These are phyloP conservation scores for Trifolium repens DNA, from an alignment of 306 rosid species.

Conservation along the genomic window DNA sequence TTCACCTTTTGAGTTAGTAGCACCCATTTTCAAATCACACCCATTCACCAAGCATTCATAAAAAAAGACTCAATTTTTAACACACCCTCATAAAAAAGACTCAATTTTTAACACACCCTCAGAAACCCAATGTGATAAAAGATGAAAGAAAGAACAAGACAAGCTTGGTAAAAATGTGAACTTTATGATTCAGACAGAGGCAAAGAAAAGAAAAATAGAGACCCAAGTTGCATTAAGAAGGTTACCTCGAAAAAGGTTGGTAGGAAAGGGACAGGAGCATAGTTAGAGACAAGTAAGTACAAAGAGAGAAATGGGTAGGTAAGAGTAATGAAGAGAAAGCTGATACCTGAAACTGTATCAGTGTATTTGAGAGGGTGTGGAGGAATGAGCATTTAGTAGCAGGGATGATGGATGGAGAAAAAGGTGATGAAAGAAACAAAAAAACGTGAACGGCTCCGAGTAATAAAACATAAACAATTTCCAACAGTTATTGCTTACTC, in stretches of 20 bases:
- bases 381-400: too few relatives aligned
- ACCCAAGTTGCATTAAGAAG: constrained; percentile 15
- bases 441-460: too few relatives aligned
- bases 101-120: too few relatives aligned
- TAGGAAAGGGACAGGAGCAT: constrained; percentile 41
- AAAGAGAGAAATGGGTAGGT: constrained; percentile 42
- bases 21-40: constrained; percentile 61
- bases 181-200: constrained; percentile 32
- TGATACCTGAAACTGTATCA: constrained; percentile 29
- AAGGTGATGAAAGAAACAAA: too few relatives aligned
- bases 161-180: constrained; percentile 40
- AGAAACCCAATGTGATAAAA: too few relatives aligned
- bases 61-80: too few relatives aligned
- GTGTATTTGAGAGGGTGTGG: too few relatives aligned
- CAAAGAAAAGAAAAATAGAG: constrained; percentile 38
- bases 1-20: constrained; percentile 69
- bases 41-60: constrained; percentile 32
- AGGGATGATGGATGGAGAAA: too few relatives aligned
- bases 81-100: too few relatives aligned
- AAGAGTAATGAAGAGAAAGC: constrained; percentile 47
- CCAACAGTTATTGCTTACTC: too few relatives aligned
- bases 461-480: too few relatives aligned
- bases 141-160: too few relatives aligned
- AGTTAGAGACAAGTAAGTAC: constrained; percentile 31
- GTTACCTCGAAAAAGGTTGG: constrained; percentile 36